A percentile compares a stretch with the other conserved stretches of the same genome.
phyloP scores from a whole-genome alignment of 495 filamentous ascomycete species.

The Penicillium cosmopolitanum region DNA sequence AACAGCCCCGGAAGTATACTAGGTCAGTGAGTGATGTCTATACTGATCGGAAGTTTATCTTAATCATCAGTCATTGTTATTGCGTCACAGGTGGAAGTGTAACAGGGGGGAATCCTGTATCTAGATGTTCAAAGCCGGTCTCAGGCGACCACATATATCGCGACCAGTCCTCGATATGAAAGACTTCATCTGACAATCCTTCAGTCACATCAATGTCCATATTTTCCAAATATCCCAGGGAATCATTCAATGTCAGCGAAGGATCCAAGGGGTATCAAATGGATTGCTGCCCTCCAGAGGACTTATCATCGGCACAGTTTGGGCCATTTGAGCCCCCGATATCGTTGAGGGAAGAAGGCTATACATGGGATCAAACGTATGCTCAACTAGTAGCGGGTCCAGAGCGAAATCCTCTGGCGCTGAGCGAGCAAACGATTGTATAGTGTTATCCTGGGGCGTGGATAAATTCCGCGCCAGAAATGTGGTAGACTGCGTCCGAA shows the following conservation, averaged over 20 bases:
- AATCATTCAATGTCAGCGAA: conserved; percentile 19
- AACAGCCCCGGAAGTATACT: not conserved
- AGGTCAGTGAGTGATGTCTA: not conserved
- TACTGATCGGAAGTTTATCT: not conserved
- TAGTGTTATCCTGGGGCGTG: not conserved
- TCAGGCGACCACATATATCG: conserved; percentile 37
- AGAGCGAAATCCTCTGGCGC: conserved; percentile 13
- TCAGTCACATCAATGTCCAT: conserved; percentile 31
- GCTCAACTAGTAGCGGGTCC: conserved; percentile 16
- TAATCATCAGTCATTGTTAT: conserved; percentile 25
- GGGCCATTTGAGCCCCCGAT: conserved; percentile 9
- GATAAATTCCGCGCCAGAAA: not conserved
- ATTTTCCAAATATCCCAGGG: conserved; percentile 25
- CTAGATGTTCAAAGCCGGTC: conserved; percentile 34
- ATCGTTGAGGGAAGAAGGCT: conserved; percentile 17
- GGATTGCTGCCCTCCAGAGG: conserved; percentile 25
- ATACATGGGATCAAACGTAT: conserved; percentile 28
- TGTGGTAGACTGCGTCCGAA: not conserved
- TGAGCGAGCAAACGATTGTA: conserved; percentile 13
- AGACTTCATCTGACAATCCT: conserved; percentile 25
- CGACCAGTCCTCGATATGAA: conserved; percentile 36
- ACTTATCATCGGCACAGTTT: conserved; percentile 23
- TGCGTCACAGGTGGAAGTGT: conserved; percentile 16
- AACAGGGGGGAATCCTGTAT: conserved; percentile 23
- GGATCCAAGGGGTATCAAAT: conserved; percentile 32